Evolutionary conservation across 1,284 basidiomycete species (phyloP), one percentile per base, ranked within the genome.

Genomic region (Ceratobasidium sp.): DNA sequence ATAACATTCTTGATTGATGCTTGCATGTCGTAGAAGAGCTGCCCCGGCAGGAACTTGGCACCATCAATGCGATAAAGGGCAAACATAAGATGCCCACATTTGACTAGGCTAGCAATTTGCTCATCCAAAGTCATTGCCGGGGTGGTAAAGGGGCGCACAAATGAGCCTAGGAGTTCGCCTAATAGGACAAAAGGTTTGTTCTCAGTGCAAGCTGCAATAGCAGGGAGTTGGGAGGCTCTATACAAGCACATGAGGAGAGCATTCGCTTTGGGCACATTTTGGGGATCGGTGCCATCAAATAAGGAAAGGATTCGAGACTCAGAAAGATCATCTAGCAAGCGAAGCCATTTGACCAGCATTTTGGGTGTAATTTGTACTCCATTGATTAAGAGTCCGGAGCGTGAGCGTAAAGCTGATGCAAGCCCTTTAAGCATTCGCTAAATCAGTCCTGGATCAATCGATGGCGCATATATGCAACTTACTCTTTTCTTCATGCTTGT

Each of bases 21-120:
- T 64, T 82, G 82, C 0, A 75, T 78, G 69, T 83, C 81, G 10
- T 66, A 74, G 69, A 82, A 81, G 0, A 82, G 78, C 67, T 82
- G 82, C 52, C 78, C 69, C 0, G 81, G 78, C 79, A 83, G 79
- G 75, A 82, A 82, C 0, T 46, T 60, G 0, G 59, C 48, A 1
- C 78, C 59, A 35, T 80, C 67, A 55, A 57, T 57, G 6, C 67
- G 52, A 30, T 70, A 70, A 18, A 70, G 67, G 0, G 67, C 67
- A 70, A 57, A 70, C 8, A 70, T 7, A 12, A 70, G 27, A 23
- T 55, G 52, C 1, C 14, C 67, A 14, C 67, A 70, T 57, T 35
- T 41, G n/a, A 33, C 48, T 3, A 70, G 20, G 30, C 67, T 55
- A 23, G 38, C 7, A 20, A 70, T 4, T 30, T 70, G 67, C 5